These are phyloP conservation scores for Rhodotorula diobovata DNA, from an alignment of 768 basidiomycete genomes.

Conservation along the genomic window DNA sequence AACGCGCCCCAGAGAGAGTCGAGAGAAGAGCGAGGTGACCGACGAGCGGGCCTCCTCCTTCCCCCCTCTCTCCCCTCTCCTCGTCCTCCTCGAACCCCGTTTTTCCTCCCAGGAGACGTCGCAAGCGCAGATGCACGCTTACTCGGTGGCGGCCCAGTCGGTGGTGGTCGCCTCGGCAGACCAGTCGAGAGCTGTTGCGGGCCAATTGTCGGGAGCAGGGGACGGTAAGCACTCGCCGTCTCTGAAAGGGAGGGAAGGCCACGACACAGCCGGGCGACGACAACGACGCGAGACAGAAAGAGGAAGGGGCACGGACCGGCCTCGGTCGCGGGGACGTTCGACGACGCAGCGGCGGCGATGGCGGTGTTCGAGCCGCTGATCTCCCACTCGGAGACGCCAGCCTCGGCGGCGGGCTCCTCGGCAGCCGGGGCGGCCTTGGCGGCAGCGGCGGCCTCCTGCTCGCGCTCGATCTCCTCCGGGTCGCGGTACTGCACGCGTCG, in stretches of 20 bases:
- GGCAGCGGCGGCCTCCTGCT: slow-evolving; percentile 86
- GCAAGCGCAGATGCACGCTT: neutral
- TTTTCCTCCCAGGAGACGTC: too few species aligned
- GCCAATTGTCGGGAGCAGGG: slow-evolving; percentile 21
- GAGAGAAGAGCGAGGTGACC: too few species aligned
- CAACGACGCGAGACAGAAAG: slow-evolving; percentile 10
- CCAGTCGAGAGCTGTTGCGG: slow-evolving; percentile 68
- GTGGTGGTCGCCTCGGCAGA: slow-evolving; percentile 59
- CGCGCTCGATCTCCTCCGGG: slow-evolving; percentile 98
- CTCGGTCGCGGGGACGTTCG: slow-evolving; percentile 58
- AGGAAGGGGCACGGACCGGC: slow-evolving; percentile 50
- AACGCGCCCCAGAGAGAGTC: too few species aligned
- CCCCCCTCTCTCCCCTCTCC: too few species aligned
- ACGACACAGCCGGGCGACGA: neutral
- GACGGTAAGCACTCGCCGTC: neutral
- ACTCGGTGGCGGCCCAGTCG: slow-evolving; percentile 70
- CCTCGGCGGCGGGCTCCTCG: slow-evolving; percentile 52
- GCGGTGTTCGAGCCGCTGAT: slow-evolving; percentile 63
- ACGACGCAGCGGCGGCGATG: slow-evolving; percentile 63
- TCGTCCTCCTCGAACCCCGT: too few species aligned
- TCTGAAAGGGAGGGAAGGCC: slow-evolving; percentile 5
- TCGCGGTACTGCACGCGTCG: slow-evolving; percentile 79
- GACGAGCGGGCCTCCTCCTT: too few species aligned
- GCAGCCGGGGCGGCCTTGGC: slow-evolving; percentile 63
- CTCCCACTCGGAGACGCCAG: slow-evolving; percentile 55